Evolutionary conservation across 306 rosid species (phyloP).

Genomic region (Ceratonia siliqua): DNA sequence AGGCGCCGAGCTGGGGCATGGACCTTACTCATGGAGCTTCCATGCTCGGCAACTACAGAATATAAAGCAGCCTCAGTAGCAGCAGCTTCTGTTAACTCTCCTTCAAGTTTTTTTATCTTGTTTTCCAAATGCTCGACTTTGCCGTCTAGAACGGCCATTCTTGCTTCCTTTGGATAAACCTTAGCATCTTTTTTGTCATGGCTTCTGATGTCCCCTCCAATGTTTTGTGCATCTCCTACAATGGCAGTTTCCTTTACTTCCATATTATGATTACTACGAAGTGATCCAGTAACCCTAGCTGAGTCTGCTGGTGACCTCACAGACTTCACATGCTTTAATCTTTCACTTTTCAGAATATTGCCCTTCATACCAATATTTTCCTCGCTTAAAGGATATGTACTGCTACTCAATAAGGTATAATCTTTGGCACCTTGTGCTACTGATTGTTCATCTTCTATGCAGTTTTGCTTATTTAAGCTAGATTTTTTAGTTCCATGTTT

Average conservation of each 20-base stretch:
- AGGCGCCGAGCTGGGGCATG: constrained; percentile 99
- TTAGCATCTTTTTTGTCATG: constrained; percentile 68
- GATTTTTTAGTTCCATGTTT: constrained; percentile 37
- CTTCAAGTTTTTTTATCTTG: constrained; percentile 86
- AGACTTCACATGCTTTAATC: constrained; percentile 71
- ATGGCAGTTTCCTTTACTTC: constrained; percentile 52
- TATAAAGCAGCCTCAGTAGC: constrained; percentile 88
- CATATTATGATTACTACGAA: constrained; percentile 38
- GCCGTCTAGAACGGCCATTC: constrained; percentile 59
- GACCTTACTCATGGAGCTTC: constrained; percentile 94
- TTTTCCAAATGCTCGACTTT: constrained; percentile 70
- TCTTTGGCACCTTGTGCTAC: constrained; percentile 36
- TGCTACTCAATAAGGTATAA: constrained; percentile 36
- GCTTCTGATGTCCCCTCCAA: constrained; percentile 48
- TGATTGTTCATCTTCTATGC: constrained; percentile 47
- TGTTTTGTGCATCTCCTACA: constrained; percentile 53
- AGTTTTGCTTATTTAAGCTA: constrained; percentile 39
- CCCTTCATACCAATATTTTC: constrained; percentile 43
- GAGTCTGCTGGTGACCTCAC: constrained; percentile 78
- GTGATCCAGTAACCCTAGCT: constrained; percentile 47
- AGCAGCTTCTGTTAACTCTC: constrained; percentile 95
- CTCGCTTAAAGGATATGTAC: constrained; percentile 31
- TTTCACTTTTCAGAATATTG: constrained; percentile 48
- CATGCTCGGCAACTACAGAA: constrained; percentile 96
- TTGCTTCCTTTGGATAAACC: constrained; percentile 73